Base-by-base conservation (phyloP, 179 eudicot genomes). In the Sideroxylon spinosum region DNA sequence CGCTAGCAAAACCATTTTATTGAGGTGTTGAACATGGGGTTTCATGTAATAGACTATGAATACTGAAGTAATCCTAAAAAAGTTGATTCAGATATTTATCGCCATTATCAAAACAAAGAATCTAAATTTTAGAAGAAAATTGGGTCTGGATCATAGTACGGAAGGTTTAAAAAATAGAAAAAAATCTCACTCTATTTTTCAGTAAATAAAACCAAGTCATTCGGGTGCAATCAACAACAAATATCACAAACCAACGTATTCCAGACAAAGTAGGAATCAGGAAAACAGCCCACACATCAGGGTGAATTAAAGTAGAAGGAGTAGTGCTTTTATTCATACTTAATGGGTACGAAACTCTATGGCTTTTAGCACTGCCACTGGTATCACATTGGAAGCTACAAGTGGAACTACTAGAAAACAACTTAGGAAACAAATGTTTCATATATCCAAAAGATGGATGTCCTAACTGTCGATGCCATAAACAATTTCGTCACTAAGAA, bases 31-130 rank as follows among this genome's bases (percentile, higher is more conserved):
- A 1, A 22, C 71, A 64, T 9, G 61, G 17, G 13, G 20, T 50
- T 19, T 76, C 71, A 65, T 76, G 71, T 2, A 60, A 10, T 5
- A 65, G 11, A 7, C 78, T 61, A 63, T 25, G 20, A 19, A 3
- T n/a, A 0, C 16, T 9, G 2, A 64, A 49, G 20, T 48, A 65
- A 1, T 9, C 44, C 0, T 16, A 61, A 0, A 50, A 64, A 5
- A 46, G 28, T 1, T 53, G 14, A 29, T 77, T 55, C 23, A 48
- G 49, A 77, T 52, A 77, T 37, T 77, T 74, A 1, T 32, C 53
- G 0, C 74, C 79, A 55, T 77, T 67, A 17, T 77, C 66, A 13
- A 65, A 77, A 2, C 64, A n/a, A 19, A 66, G 65, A 28, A 77
- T 68, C 72, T 67, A 6, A 20, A 66, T 16, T 2, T 66, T 14